phyloP scores from a whole-genome alignment of 495 filamentous ascomycete genomes.

The Talaromyces wortmannii region DNA sequence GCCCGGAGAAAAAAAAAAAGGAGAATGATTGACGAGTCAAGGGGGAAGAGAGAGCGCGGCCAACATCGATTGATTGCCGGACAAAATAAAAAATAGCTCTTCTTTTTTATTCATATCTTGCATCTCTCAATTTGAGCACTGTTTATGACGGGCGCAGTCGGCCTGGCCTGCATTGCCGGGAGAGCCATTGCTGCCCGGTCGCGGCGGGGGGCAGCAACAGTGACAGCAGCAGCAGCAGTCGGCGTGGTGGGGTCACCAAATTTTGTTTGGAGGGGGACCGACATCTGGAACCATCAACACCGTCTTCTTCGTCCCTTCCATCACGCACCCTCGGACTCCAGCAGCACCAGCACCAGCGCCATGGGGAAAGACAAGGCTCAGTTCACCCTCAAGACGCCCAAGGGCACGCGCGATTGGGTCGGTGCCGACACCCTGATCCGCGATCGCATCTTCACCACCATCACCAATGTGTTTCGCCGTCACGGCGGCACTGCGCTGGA shows the following conservation, averaged over 20 bases:
- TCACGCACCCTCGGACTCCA: not conserved
- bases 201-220: conserved; percentile 1
- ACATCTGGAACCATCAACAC: not conserved
- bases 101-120: not conserved
- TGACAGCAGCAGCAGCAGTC: not conserved
- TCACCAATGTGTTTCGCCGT: conserved; percentile 81
- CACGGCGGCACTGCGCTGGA: conserved; percentile 83
- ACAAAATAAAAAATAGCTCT: no score
- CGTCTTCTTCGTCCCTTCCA: not conserved
- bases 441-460: conserved; percentile 77
- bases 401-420: conserved; percentile 41
- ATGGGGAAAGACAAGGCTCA: conserved; percentile 15
- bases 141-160: conserved; percentile 1
- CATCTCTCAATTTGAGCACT: not conserved
- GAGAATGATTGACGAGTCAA: no score
- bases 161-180: conserved; percentile 1
- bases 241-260: conserved; percentile 4
- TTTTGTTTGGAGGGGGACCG: not conserved
- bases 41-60: no score
- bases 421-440: conserved; percentile 39
- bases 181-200: conserved; percentile 2
- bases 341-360: not conserved
- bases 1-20: no score
- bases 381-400: conserved; percentile 42
- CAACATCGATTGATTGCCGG: no score